Conservation (phyloP, 805 yeast species). For the Sungouiozyma intestinalis region DNA sequence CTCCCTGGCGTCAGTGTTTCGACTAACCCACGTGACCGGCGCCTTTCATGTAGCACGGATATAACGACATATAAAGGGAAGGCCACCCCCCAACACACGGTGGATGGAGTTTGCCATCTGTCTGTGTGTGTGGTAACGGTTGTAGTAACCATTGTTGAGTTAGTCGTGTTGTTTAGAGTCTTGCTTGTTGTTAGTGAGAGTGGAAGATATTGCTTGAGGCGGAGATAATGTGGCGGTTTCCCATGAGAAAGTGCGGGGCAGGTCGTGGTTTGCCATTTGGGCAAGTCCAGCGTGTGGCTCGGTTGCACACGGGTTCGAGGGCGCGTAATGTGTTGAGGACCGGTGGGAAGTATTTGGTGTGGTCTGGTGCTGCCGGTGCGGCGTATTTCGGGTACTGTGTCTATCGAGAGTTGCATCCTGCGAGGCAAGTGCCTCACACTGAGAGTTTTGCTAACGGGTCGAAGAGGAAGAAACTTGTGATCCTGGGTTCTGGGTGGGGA, state of each 20-base stretch:
- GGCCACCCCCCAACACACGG: too few relatives aligned
- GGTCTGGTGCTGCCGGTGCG: slow-evolving; percentile 32
- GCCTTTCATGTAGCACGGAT: too few relatives aligned
- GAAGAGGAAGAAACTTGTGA: slow-evolving; percentile 43
- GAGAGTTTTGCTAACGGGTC: slow-evolving; percentile 39
- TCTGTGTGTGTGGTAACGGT: too few relatives aligned
- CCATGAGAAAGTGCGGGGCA: background rate
- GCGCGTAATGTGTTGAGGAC: background rate
- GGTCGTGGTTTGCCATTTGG: too few relatives aligned
- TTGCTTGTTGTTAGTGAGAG: too few relatives aligned
- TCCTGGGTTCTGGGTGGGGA: slow-evolving; percentile 92
- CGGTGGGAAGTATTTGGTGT: slow-evolving; percentile 3
- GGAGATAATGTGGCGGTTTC: background rate
- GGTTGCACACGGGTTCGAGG: slow-evolving; percentile 1
- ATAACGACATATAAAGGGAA: too few relatives aligned
- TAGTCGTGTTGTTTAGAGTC: too few relatives aligned
- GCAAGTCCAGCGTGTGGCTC: background rate
- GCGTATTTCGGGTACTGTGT: slow-evolving; percentile 54
- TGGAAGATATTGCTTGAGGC: too few relatives aligned
- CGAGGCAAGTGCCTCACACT: slow-evolving; percentile 50
- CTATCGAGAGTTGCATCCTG: slow-evolving; percentile 53
- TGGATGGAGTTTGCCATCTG: too few relatives aligned
- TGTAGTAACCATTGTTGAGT: too few relatives aligned
- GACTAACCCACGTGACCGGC: too few relatives aligned
- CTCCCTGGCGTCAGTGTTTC: too few relatives aligned